Evolutionary conservation across 2,329 filamentous ascomycete species (phyloP).

Genomic region (Chrysoporthe puriensis): DNA sequence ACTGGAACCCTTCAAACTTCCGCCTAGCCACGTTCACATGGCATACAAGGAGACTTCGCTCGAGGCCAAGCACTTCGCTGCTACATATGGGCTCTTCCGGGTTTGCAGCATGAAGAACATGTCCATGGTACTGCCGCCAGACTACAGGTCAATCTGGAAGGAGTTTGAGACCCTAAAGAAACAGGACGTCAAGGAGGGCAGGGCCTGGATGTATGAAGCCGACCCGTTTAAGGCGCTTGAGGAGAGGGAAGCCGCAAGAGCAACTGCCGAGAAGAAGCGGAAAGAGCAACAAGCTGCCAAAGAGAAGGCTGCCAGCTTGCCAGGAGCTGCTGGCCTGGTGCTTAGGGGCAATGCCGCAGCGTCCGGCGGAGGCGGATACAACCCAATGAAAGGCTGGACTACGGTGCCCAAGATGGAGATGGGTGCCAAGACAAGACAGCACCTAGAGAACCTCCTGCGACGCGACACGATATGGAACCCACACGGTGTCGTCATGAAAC

Average conservation of each 20-base stretch:
- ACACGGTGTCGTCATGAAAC: conserved; percentile 68
- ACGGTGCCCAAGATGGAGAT: conserved; percentile 90
- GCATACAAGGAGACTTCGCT: conserved; percentile 78
- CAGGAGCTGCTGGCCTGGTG: conserved; percentile 59
- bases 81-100: conserved; percentile 87
- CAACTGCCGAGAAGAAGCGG: conserved; percentile 76
- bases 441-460: conserved; percentile 80
- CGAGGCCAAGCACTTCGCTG: conserved; percentile 91
- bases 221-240: conserved; percentile 85
- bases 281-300: conserved; percentile 69
- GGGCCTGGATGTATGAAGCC: conserved; percentile 90
- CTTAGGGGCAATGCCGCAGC: conserved; percentile 51
- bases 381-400: conserved; percentile 75
- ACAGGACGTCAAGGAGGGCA: conserved; percentile 77
- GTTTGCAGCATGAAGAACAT: conserved; percentile 96
- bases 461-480: conserved; percentile 86
- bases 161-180: conserved; percentile 83
- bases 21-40: conserved; percentile 74
- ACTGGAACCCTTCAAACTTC: conserved; percentile 82
- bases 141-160: conserved; percentile 90
- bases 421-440: conserved; percentile 76
- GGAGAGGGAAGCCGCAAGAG: conserved; percentile 79
- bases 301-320: conserved; percentile 69
- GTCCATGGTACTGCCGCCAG: conserved; percentile 90
- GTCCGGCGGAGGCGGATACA: conserved; percentile 40